Evolutionary conservation across 208 protist genomes (phyloP), one percentile per base, ranked within the genome.

Genomic region (Herpetomonas samuelpessoai): DNA sequence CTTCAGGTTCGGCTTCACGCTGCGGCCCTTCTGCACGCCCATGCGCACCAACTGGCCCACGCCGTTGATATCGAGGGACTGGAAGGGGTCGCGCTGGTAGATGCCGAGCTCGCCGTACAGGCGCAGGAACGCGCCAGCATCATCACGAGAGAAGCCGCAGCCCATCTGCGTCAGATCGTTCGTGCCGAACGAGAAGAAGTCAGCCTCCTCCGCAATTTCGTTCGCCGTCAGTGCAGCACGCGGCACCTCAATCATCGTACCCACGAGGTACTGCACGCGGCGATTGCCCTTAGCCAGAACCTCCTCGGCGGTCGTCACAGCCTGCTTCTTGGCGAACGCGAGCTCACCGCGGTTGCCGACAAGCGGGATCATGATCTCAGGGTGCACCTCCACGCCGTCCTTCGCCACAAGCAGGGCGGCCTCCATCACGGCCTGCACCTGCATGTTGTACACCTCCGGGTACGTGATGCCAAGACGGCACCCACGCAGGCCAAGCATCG

Each of bases 91-190:
- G 60, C 64, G 65, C 57, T 69, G 51, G 81, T 96, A 95, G 72
- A 98, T 88, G 57, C 82, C 89, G 30, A 92, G 62, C n/a, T 97
- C 78, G 64, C 89, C 63, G 71, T 98, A 98, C 54, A 90, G 72
- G 52, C 77, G 71, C 57, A 98, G 74, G 91, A 98, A 98, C 46
- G 81, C 77, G 24, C 75, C 91, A 30, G 92, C 78, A 74, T 98
- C 97, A 76, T 98, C 97, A 62, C 97, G 89, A 9, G 96, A 98
- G 78, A 97, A 97, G 62, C 95, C 95, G 65, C 93, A 97, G 60
- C 95, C 97, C 85, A 97, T 97, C 79, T 98, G 96, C 46, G 96
- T 98, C 44, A 98, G 79, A 61, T 98, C 97, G 82, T 98, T 98
- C 44, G 96, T 98, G 46, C 97, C 96, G 71, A 98, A 97, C 28